Percentiles rank a stretch among this genome's conserved stretches.
Conservation (phyloP, 768 basidiomycete genomes). For the Pilatotrama ljubarskyi region DNA sequence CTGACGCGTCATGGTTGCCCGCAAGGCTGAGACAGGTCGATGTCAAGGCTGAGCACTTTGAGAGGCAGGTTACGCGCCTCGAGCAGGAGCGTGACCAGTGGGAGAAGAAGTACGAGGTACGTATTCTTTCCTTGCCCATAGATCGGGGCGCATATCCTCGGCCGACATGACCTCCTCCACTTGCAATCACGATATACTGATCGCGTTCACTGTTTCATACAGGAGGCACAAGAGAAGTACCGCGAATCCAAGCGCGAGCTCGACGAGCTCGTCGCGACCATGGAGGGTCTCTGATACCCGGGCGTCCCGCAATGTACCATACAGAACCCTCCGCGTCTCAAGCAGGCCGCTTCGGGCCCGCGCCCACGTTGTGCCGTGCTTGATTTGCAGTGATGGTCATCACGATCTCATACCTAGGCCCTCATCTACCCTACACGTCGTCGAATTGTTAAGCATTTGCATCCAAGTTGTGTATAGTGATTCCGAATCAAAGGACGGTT, state of each 20-base stretch:
- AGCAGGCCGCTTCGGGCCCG: background rate
- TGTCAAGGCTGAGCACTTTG: constrained; percentile 98
- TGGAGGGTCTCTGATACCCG: constrained; percentile 51
- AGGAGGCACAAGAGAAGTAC: constrained; percentile 77
- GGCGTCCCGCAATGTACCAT: constrained; percentile 10
- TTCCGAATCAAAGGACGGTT: constrained; percentile 2
- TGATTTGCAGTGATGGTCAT: constrained; percentile 14
- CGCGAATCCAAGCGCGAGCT: constrained; percentile 74
- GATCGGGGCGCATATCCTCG: background rate
- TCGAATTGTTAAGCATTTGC: constrained; percentile 11
- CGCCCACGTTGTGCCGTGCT: background rate
- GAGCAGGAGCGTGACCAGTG: constrained; percentile 91
- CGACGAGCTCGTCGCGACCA: constrained; percentile 75
- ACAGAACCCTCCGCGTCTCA: constrained; percentile 3
- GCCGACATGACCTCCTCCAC: background rate
- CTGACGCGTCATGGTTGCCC: constrained; percentile 5
- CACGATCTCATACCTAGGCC: constrained; percentile 13
- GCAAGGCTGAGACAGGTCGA: constrained; percentile 91
- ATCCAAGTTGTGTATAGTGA: constrained; percentile 17
- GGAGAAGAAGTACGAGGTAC: constrained; percentile 95
- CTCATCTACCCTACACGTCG: constrained; percentile 13
- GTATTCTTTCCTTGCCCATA: constrained; percentile 24
- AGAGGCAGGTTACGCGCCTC: constrained; percentile 80
- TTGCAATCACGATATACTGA: constrained; percentile 9
- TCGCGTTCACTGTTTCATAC: constrained; percentile 14